Evolutionary conservation across 2,329 filamentous ascomycete genomes (phyloP), one percentile per base, ranked within the genome.

Genomic region (Stagonosporopsis vannaccii): DNA sequence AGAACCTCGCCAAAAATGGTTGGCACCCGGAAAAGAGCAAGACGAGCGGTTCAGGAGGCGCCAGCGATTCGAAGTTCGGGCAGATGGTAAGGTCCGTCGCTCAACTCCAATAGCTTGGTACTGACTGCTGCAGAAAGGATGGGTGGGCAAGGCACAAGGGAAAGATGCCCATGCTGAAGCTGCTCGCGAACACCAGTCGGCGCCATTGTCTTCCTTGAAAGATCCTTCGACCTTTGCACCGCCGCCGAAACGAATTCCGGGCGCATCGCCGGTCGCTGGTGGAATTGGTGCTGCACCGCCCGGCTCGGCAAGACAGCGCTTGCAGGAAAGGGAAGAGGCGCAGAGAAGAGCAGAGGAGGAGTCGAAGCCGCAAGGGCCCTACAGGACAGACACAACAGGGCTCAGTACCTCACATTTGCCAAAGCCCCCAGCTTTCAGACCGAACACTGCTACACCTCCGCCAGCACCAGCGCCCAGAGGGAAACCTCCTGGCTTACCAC

Each of bases 221-320:
- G 92, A 97, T 71, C 92, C 91, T 1, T 75, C 85, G 1, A 84
- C 86, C 15, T 97, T 96, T 72, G 91, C 85, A 2, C 91, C 92
- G 22, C 92, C 92, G 23, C 92, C 92, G 0, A 93, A 86, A 67
- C 89, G 70, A 59, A 75, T 80, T 13, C 55, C 55, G 12, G 55
- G 55, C 30, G 39, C 43, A 15, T 45, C 55, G 17, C 49, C 55
- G 22, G 49, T 49, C 9, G 20, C 39, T 11, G 77, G 79, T 53
- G 76, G 75, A 13, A 75, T 73, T 6, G 67, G 80, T 13, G 73
- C 79, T 13, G 78, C 58, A 35, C 81, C 23, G 76, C 80, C 74
- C 71, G 57, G 74, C 69, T 50, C 61, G 66, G 62, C 75, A 68
- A 52, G 69, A 73, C 62, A 75, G 73, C 62, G 69, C 61, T 36